A percentile compares a stretch with the other conserved stretches of the same genome.
phyloP scores from a whole-genome alignment of 768 basidiomycete genomes.

The Trametes elegans region DNA sequence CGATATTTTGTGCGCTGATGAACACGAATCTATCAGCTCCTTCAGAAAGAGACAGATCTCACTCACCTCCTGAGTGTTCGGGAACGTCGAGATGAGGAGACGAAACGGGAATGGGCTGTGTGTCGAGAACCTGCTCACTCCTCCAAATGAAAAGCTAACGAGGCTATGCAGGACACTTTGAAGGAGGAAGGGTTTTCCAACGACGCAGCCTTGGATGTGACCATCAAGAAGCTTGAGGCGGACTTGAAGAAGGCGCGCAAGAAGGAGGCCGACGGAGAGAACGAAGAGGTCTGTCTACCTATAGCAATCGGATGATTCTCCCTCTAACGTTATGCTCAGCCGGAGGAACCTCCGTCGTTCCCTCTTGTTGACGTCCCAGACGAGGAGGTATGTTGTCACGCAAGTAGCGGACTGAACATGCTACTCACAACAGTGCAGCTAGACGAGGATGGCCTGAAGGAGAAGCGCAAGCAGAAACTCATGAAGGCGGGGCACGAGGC shows the following conservation, averaged over 20 bases:
- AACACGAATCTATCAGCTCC: slow-evolving; percentile 42
- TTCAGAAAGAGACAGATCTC: slow-evolving; percentile 75
- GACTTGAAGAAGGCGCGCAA: slow-evolving; percentile 76
- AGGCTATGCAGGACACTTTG: slow-evolving; percentile 48
- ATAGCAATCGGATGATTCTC: no score
- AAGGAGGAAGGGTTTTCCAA: slow-evolving; percentile 71
- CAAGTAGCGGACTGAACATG: not conserved
- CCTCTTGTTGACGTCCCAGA: slow-evolving; percentile 92
- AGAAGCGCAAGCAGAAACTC: slow-evolving; percentile 91
- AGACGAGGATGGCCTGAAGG: slow-evolving; percentile 88
- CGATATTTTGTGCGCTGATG: not conserved
- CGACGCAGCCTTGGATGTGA: slow-evolving; percentile 74
- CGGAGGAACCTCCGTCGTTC: slow-evolving; percentile 82
- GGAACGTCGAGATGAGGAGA: slow-evolving; percentile 56
- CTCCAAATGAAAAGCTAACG: not conserved
- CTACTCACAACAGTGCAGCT: slow-evolving; percentile 41
- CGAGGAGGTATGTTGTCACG: slow-evolving; percentile 58
- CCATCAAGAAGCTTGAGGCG: slow-evolving; percentile 82
- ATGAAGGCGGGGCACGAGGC: slow-evolving; percentile 95
- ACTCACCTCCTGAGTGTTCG: slow-evolving; percentile 61
- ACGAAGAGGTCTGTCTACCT: slow-evolving; percentile 40
- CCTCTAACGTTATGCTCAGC: not conserved
- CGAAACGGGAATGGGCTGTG: slow-evolving; percentile 79
- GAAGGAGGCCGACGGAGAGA: slow-evolving; percentile 75
- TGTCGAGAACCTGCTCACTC: not conserved